Evolutionary conservation across 257 asterid species (phyloP).

Genomic region (Solanum corneliomulleri): DNA sequence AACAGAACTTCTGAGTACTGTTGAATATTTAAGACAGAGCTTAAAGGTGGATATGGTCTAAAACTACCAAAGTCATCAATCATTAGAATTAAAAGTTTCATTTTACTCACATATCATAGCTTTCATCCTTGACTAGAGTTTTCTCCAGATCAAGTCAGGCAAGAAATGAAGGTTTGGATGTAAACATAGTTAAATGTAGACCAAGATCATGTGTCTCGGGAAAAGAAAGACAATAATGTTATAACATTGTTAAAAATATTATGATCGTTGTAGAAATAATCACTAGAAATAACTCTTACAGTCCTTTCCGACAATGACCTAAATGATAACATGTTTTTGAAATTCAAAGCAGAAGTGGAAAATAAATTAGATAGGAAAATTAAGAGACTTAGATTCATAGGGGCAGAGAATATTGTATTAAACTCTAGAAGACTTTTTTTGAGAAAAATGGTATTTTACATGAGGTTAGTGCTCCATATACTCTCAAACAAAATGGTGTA

Average conservation of each 20-base stretch:
- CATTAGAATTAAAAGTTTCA: not conserved
- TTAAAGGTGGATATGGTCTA: not conserved
- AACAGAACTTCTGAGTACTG: not conserved
- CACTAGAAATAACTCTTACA: constrained; percentile 33
- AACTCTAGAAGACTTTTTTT: too few relatives aligned
- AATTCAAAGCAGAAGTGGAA: too few relatives aligned
- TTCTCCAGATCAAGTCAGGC: constrained; percentile 91
- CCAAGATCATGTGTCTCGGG: constrained; percentile 98
- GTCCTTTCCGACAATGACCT: constrained; percentile 85
- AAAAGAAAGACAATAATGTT: constrained; percentile 19
- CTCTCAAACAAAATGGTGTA: not conserved
- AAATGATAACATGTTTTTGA: not conserved
- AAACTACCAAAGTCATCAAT: not conserved
- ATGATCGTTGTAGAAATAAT: not conserved
- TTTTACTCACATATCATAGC: constrained; percentile 69
- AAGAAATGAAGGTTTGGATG: constrained; percentile 77
- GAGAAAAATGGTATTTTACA: not conserved
- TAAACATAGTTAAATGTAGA: constrained; percentile 73
- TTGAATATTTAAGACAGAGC: not conserved
- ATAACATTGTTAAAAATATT: not conserved
- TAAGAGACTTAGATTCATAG: not conserved
- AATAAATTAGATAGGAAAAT: too few relatives aligned
- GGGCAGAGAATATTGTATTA: not conserved
- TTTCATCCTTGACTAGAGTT: constrained; percentile 86
- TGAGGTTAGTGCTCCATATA: not conserved